These are phyloP conservation scores for Blechomonas ayalai DNA, from an alignment of 208 protist genomes.

Conservation along the genomic window DNA sequence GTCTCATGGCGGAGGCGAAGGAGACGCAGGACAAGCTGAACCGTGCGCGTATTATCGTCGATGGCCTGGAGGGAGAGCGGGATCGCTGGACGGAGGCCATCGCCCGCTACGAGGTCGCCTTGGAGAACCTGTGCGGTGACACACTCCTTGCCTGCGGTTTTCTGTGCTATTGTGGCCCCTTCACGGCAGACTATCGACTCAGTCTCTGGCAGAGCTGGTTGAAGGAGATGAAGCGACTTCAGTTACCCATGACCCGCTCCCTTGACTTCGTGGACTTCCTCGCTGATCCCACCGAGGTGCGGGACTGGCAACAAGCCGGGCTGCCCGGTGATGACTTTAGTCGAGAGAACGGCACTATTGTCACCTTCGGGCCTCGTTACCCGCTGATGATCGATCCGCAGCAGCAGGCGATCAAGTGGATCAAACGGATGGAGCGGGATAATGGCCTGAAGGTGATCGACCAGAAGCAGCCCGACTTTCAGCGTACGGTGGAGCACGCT, in stretches of 20 bases:
- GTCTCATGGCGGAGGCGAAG: conserved; percentile 85
- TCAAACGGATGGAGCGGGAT: conserved; percentile 94
- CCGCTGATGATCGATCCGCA: conserved; percentile 99
- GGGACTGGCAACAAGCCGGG: conserved; percentile 96
- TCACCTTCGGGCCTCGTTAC: conserved; percentile 93
- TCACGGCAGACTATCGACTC: conserved; percentile 92
- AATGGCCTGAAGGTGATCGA: conserved; percentile 92
- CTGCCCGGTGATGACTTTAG: conserved; percentile 96
- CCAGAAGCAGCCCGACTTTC: conserved; percentile 92
- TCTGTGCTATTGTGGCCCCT: conserved; percentile 96
- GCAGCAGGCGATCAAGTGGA: conserved; percentile 98
- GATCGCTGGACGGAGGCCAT: conserved; percentile 95
- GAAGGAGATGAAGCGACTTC: conserved; percentile 77
- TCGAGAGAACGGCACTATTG: conserved; percentile 96
- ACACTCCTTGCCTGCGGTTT: conserved; percentile 96
- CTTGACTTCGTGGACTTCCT: conserved; percentile 95
- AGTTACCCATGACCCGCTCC: conserved; percentile 75
- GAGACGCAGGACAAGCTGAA: conserved; percentile 96
- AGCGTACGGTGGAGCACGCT: conserved; percentile 95
- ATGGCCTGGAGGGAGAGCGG: conserved; percentile 95
- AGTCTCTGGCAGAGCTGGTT: conserved; percentile 91
- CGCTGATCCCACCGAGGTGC: conserved; percentile 92
- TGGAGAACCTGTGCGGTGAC: conserved; percentile 93
- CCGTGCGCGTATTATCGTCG: conserved; percentile 95
- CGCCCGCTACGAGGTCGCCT: conserved; percentile 79